Base-by-base conservation (phyloP, 2,329 filamentous ascomycete species). In the Apiospora marii region DNA sequence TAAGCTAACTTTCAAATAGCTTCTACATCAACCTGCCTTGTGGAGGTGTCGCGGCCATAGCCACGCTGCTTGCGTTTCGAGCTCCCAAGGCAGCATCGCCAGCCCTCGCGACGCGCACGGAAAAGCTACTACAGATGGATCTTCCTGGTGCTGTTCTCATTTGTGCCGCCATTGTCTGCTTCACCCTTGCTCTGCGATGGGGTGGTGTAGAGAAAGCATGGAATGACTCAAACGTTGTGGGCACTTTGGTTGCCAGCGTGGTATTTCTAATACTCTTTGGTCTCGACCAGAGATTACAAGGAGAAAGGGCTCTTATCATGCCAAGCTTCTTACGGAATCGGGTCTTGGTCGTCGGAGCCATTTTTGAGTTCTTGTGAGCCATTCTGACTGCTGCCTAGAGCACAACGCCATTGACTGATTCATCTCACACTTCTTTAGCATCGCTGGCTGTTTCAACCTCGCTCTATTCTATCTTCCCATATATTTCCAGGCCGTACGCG, bases 151-250 rank as follows among this genome's bases (percentile, higher is more conserved):
- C 85, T 1, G 78, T 79, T 24, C 80, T 88, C 72, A 84, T 90
- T 75, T 83, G 89, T 34, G 86, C 88, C 0, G 84, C 85, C 53
- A 83, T 90, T 68, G 78, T 90, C 74, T 87, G 85, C 75, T 81
- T 90, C 10, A 80, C 90, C 14, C 83, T 91, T 3, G 88, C 88
- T 12, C 81, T 91, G 44, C 86, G 90, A 75, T 90, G 87, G 85
- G 89, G 88, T 14, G 89, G 89, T 12, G 81, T 84, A 51, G 78
- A 84, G 34, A 86, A 87, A 71, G 70, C 87, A 4, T 91, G 88
- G 89, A 81, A 78, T 71, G 83, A 82, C 79, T 79, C 83, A 13
- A 81, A 80, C 30, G 82, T 89, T 68, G 86, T 90, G 49, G 87
- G 86, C 1, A 80, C 90, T 27, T 85, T 90, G 71, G 82, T 85